Base-by-base conservation (phyloP, 1,284 basidiomycete species). In the Cutaneotrichosporon curvatum region DNA sequence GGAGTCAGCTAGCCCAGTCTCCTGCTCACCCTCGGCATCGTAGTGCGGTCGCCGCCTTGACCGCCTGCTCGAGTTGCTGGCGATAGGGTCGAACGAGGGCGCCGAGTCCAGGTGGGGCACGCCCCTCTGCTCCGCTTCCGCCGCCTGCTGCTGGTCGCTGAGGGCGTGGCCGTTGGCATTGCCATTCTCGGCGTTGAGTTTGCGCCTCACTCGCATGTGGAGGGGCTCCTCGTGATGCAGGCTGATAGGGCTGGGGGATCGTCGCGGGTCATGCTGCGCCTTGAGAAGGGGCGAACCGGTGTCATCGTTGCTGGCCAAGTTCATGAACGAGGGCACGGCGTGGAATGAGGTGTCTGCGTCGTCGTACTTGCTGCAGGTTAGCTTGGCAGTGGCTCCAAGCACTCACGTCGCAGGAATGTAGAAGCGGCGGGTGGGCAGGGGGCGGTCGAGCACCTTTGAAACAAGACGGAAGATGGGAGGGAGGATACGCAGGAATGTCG, bases 321-420 rank as follows among this genome's bases (percentile, higher is more conserved):
- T 85, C 45, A 92, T 83, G 31, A 94, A 81, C 63, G 83, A 86
- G 6, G 90, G 90, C 55, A 92, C 82, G 0, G 87, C 75, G 37
- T 80, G 79, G 43, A 92, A 72, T 42, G 63, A 56, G 10, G 37
- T n/a, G 83, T 79, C 16, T 75, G 75, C 0, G 84, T 85, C 34
- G 70, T 76, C 77, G 68, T 91, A 91, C 59, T 88, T 63, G 7
- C 69, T 72, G 47, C 5, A 28, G 25, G 37, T 28, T 28, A 28
- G 25, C 40, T 23, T 40, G 37, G 12, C 6, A 32, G 2, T 12
- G 15, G 18, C 11, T 6, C 20, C 3, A 12, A n/a, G 33, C 18
- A 62, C 70, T 54, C 42, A 87, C 56, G 87, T 91, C 8, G 89
- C 89, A 18, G 87, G 84, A 1, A 81, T 87, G 67, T 92, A 92